Evolutionary conservation across 495 filamentous ascomycete species (phyloP), one percentile per base, ranked within the genome.

Genomic region (Chlorociboria aeruginascens): DNA sequence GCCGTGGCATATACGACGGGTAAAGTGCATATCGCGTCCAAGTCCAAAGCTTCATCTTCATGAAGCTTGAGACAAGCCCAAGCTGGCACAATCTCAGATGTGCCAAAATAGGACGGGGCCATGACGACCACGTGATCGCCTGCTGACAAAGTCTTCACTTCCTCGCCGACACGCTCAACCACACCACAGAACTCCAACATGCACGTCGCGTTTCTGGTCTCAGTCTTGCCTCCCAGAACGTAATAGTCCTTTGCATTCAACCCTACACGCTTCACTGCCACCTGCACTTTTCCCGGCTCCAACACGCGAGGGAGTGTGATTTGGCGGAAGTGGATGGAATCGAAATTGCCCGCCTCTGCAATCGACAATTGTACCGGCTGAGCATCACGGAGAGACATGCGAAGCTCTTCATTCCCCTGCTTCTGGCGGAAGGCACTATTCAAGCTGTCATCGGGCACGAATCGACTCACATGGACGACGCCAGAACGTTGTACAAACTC

Each of bases 101-200:
- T 69, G 2, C 60, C 48, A 48, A 76, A 68, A 30, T 56, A 52
- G n/a, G 54, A 55, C 7, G 59, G 61, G 0, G 61, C 61, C 42
- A 66, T 46, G 43, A 62, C 59, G 9, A 61, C 58, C 0, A 76
- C 69, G 0, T 65, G 54, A 43, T 73, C 70, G 8, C 72, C 72
- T 29, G 35, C 20, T 3, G 20, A 6, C 10, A 45, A 17, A 14
- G 17, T 11, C 1, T 2, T 14, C 7, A 39, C 28, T 7, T 12
- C n/a, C n/a, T 17, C 13, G n/a, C 44, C 55, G n/a, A 50, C 41
- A 11, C 12, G 40, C 8, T 7, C 35, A 6, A 58, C 45, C 0
- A 55, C 33, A 28, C 52, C 55, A 41, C 30, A 13, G 34, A n/a
- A 59, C 16, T 60, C 54, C 9, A 40, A 30, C 4, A 43, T 36